Percentiles rank a stretch among this genome's conserved stretches.
These are phyloP conservation scores for Cylindrotheca closterium DNA, from an alignment of 108 stramenopile genomes.

Conservation along the genomic window DNA sequence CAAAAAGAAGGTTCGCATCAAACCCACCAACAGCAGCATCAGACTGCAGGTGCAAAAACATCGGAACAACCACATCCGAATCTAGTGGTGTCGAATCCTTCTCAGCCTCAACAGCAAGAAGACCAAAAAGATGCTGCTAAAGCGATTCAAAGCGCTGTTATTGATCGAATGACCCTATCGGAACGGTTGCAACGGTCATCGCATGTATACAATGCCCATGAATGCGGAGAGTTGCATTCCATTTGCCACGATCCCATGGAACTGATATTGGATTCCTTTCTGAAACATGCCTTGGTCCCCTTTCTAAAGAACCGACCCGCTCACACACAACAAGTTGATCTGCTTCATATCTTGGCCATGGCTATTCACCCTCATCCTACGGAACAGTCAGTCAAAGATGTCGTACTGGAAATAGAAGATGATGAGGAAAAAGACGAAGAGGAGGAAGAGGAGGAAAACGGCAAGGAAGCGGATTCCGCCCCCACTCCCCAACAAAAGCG, in stretches of 20 bases:
- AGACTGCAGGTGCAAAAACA: neutral
- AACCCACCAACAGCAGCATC: neutral
- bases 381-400: slow-evolving; percentile 23
- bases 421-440: slow-evolving; percentile 7
- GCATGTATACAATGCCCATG: slow-evolving; percentile 21
- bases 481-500: neutral
- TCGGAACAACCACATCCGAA: slow-evolving; percentile 1
- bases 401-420: slow-evolving; percentile 20
- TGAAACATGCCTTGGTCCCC: slow-evolving; percentile 29
- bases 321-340: slow-evolving; percentile 36
- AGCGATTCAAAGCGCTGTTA: neutral
- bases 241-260: slow-evolving; percentile 33
- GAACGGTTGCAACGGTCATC: slow-evolving; percentile 34
- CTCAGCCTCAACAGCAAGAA: neutral
- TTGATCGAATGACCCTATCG: slow-evolving; percentile 35
- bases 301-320: slow-evolving; percentile 37
- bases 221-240: slow-evolving; percentile 40
- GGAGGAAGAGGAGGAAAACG: too few species aligned
- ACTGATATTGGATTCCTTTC: slow-evolving; percentile 30
- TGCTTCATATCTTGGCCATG: slow-evolving; percentile 54
- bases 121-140: neutral
- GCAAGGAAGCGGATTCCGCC: too few species aligned
- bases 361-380: slow-evolving; percentile 40
- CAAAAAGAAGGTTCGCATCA: too few species aligned
- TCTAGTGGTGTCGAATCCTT: neutral